Base-by-base conservation (phyloP, 2,329 filamentous ascomycete species). In the Helminthosporium solani region DNA sequence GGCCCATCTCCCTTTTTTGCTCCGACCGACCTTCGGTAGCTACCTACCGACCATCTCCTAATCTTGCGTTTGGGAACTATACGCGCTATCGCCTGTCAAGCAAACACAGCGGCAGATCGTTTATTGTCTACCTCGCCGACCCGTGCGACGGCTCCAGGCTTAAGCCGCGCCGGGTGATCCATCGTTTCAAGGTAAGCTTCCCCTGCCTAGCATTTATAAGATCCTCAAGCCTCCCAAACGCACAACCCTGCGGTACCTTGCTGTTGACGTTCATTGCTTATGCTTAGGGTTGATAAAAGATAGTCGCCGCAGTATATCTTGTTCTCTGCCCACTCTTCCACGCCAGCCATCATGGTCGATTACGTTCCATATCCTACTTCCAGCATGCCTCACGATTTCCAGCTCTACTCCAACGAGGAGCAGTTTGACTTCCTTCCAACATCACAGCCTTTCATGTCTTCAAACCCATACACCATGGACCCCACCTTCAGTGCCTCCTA, bases 401-500 rank as follows among this genome's bases (percentile, higher is more conserved):
- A 70, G 50, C 63, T 71, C 39, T 70, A 71, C 54, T 53, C 68
- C 36, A 59, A 56, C 44, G 60, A 67, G 21, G 59, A 68, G 31
- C 66, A 67, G 15, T 44, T 67, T 19, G 61, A 70, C 15, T 66
- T 59, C 45, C 53, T 62, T n/a, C 52, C 63, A 18, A 58, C 55
- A 33, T 55, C 47, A 47, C 66, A 68, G 30, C 42, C 61, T 14
- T 69, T 58, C 51, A 47, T 64, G 33, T 51, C 61, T 25, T 54
- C 62, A 11, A 55, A 58, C 27, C 58, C 58, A 44, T 66, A 62
- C 33, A 42, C 44, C 50, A 62, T 67, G 49, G 63, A 67, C 33
- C 63, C 64, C 21, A 54, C 71, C 19, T 75, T 70, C 55, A 70
- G 65, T 46, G 57, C 60, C 3, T 47, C 64, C n/a, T 70, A 63